Evolutionary conservation across 306 rosid genomes (phyloP).

Genomic region (Amphicarpaea edgeworthii): DNA sequence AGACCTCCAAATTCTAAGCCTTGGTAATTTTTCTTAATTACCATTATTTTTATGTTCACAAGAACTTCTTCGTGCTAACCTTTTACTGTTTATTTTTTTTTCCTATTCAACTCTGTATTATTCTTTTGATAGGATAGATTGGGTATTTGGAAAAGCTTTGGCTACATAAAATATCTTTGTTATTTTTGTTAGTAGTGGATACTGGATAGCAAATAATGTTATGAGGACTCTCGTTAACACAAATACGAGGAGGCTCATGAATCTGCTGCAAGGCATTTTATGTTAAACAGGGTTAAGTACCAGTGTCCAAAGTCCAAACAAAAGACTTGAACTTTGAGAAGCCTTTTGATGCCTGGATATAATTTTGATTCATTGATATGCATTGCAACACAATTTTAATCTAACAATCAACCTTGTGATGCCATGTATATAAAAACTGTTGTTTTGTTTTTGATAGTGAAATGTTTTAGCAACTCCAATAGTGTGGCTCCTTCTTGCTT

Average conservation of each 20-base stretch:
- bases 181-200: constrained; percentile 35
- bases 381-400: constrained; percentile 11
- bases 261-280: constrained; percentile 6
- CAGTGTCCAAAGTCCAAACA: constrained; percentile 13
- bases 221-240: constrained; percentile 1
- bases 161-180: constrained; percentile 21
- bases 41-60: constrained; percentile 32
- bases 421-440: background rate
- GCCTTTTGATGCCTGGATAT: constrained; percentile 17
- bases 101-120: too few species aligned
- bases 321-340: background rate
- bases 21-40: constrained; percentile 62
- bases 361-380: constrained; percentile 4
- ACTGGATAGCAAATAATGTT: constrained; percentile 8
- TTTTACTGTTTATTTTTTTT: background rate
- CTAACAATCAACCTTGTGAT: constrained; percentile 5
- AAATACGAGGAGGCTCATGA: constrained; percentile 1
- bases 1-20: constrained; percentile 78
- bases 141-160: background rate
- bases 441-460: background rate
- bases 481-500: constrained; percentile 6
- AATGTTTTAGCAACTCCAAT: constrained; percentile 30
- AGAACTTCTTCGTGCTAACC: constrained; percentile 12
- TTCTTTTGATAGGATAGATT: constrained; percentile 20
- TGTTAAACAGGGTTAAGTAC: background rate